Evolutionary conservation across 768 basidiomycete genomes (phyloP), one percentile per base, ranked within the genome.

Genomic region (Termitomyces sp.): DNA sequence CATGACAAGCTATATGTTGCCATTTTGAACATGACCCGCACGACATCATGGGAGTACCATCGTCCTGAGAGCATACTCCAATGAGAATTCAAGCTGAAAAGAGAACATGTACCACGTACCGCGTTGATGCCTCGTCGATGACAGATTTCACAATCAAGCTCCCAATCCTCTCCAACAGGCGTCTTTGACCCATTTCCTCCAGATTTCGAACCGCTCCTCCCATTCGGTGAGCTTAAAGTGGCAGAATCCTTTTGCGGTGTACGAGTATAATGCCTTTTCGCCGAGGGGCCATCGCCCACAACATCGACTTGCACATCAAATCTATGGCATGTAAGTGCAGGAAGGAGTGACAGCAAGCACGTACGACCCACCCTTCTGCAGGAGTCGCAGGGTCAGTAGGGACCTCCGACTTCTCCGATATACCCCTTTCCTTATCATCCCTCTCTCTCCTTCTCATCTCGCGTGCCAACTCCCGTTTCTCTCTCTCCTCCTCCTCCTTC

Each of bases 1-100:
- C 90, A 65, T 95, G 92, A 65, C 94, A 97, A 22, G 75, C 68
- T 34, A 91, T 91, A 65, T 97, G 94, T 64, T 96, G 94, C 94
- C 94, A 97, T 69, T 85, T 85, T 15, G 79, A 81, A 70, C 94
- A 97, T 28, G 72, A 68, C 22, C 89, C 34, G 34, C 48, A 97
- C 37, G 84, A 92, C 67, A 93, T 82, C 73, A 96, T 80, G 3
- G 89, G 85, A 12, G 77, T 74, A 12, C 86, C 88, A 59, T 92
- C 92, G 59, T 94, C 90, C 93, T 94, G 39, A 36, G 41, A 56
- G 13, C 7, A 31, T 29, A 42, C 53, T n/a, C 29, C 4, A 6
- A 29, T 29, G 29, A 29, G 6, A 3, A 29, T 29, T 6, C 3
- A 29, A 6, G 4, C 29, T 29, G 29, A 29, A 29, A 29, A 29